Evolutionary conservation across 768 basidiomycete species (phyloP).

Genomic region (Udeniomyces megalosporus): DNA sequence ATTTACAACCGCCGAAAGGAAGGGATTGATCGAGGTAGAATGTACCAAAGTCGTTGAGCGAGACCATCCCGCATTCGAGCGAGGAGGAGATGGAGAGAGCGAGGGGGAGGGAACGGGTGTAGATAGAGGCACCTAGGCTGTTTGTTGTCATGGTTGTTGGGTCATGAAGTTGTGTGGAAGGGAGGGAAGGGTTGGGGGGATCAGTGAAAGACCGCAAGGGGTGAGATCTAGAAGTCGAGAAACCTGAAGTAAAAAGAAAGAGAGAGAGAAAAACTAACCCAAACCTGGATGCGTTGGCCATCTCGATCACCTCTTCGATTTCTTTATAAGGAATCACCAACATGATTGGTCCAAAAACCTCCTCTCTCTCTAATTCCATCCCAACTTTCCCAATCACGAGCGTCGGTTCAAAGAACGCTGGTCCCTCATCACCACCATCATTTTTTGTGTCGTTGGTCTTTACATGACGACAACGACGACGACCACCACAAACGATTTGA

Average conservation of each 20-base stretch:
- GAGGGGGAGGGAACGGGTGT: constrained; percentile 64
- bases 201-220: no score
- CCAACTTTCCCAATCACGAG: constrained; percentile 54
- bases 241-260: not conserved
- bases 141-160: not conserved
- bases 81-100: constrained; percentile 64
- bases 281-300: constrained; percentile 75
- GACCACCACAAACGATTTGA: constrained; percentile 48
- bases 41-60: constrained; percentile 79
- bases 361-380: constrained; percentile 63
- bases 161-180: not conserved
- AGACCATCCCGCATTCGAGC: constrained; percentile 91
- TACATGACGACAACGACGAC: no score
- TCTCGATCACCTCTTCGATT: constrained; percentile 66
- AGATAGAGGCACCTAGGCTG: constrained; percentile 79
- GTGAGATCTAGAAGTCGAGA: not conserved
- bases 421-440: constrained; percentile 28
- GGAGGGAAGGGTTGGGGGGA: not conserved
- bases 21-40: constrained; percentile 57
- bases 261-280: not conserved
- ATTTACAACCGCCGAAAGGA: constrained; percentile 87
- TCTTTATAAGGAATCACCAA: constrained; percentile 68
- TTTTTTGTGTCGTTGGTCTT: no score
- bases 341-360: constrained; percentile 90
- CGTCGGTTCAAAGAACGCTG: constrained; percentile 69